Base-by-base conservation (phyloP, 2,329 filamentous ascomycete species). In the Penicillium polonicum region DNA sequence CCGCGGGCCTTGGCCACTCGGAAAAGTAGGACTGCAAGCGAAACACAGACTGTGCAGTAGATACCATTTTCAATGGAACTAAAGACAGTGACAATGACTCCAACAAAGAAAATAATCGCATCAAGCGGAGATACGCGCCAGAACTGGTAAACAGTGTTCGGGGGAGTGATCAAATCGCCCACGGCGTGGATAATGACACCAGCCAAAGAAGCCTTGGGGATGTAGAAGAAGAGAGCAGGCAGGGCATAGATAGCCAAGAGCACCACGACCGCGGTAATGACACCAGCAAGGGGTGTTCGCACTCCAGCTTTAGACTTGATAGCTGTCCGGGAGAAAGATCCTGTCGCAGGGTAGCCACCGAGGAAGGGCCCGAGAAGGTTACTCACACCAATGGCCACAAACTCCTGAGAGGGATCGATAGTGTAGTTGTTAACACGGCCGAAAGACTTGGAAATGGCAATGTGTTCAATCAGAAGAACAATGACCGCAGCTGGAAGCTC, bases 291-390 rank as follows among this genome's bases (percentile, higher is more conserved):
- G 1, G 93, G 93, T 0, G 92, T 97, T 25, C 91, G 87, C 4
- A 97, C 93, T 69, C 94, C 94, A 49, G 94, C 92, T 76, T 97
- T 97, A 5, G 93, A 94, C 76, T 97, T 96, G 78, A 97, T 97
- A 52, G 94, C 93, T 29, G 94, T 97, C 60, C 94, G 87, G 36
- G 91, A 96, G 81, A 97, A 97, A 3, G 94, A 97, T 1, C 94
- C 94, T 2, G 93, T 99, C 0, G 91, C 90, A 15, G 93, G 91
- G 70, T 96, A 99, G 2, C 83, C 94, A 50, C 93, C 94, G 3
- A 97, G 82, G 78, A 97, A 96, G 2, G 94, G 92, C 0, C 91
- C 92, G 8, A 97, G 81, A 38, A 97, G 80, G 72, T 97, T 97
- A 36, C 88, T 89, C 27, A 97, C 85, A 61, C 93, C 93, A 64